Percentiles rank a stretch among this genome's conserved stretches.
phyloP scores from a whole-genome alignment of 1,284 basidiomycete species.

The Leucoagaricus sp. region DNA sequence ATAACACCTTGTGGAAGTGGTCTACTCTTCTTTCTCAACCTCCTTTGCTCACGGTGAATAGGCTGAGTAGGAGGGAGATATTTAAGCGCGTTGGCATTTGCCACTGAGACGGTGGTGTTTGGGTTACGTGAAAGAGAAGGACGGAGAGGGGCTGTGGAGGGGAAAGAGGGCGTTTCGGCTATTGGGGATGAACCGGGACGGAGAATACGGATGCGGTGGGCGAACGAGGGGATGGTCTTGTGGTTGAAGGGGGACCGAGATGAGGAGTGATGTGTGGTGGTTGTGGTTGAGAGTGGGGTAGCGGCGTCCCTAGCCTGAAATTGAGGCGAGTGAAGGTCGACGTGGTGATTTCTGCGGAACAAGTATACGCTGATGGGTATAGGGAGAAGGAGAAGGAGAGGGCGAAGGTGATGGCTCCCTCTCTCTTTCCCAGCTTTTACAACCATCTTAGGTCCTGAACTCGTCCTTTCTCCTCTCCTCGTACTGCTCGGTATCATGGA shows the following conservation, averaged over 20 bases:
- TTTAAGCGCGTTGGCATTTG: conserved; percentile 33
- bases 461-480: no score
- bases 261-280: conserved; percentile 30
- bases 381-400: conserved; percentile 34
- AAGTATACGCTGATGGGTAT: no score
- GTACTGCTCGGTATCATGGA: no score
- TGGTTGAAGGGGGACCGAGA: no score
- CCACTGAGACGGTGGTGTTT: no score
- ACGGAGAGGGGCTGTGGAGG: conserved; percentile 56
- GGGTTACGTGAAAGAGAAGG: conserved; percentile 47
- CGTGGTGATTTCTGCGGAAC: conserved; percentile 63
- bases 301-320: conserved; percentile 28
- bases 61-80: conserved; percentile 63
- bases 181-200: conserved; percentile 48
- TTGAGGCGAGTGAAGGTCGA: conserved; percentile 44
- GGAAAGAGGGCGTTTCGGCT: conserved; percentile 37
- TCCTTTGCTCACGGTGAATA: conserved; percentile 56
- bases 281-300: conserved; percentile 17
- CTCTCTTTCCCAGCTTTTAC: no score
- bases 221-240: conserved; percentile 44
- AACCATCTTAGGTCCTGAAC: no score
- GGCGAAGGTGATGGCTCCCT: no score
- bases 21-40: conserved; percentile 75
- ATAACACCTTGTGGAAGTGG: conserved; percentile 37
- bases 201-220: conserved; percentile 71